These are phyloP conservation scores for Ogataea degrootiae DNA, from an alignment of 805 yeast genomes.

Conservation along the genomic window DNA sequence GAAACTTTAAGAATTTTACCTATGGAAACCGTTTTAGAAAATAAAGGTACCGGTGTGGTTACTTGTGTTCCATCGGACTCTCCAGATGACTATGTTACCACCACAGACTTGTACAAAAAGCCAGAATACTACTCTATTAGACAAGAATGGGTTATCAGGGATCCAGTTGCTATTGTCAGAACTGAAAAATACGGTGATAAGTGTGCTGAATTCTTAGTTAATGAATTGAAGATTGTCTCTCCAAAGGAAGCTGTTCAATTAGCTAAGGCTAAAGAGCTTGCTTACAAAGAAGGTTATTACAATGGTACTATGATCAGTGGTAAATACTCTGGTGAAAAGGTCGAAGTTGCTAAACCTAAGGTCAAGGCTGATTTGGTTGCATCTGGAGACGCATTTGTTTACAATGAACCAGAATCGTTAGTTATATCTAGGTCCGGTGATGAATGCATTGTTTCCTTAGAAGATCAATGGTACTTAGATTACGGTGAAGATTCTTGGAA, in stretches of 20 bases:
- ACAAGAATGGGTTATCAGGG: constrained; percentile 78
- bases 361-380: constrained; percentile 78
- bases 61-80: constrained; percentile 99
- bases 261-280: constrained; percentile 88
- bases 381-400: constrained; percentile 75
- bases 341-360: constrained; percentile 85
- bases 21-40: constrained; percentile 93
- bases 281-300: constrained; percentile 96
- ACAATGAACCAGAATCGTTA: constrained; percentile 88
- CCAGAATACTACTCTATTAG: constrained; percentile 86
- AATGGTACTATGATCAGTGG: constrained; percentile 81
- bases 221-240: constrained; percentile 85
- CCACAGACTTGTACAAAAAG: constrained; percentile 77
- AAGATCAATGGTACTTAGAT: constrained; percentile 98
- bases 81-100: constrained; percentile 93
- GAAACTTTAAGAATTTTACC: constrained; percentile 80
- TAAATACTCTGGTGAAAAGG: constrained; percentile 80
- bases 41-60: constrained; percentile 98
- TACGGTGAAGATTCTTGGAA: constrained; percentile 96
- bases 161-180: constrained; percentile 65
- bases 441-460: constrained; percentile 91
- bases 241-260: constrained; percentile 87
- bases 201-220: constrained; percentile 79
- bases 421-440: constrained; percentile 96
- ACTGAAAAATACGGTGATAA: constrained; percentile 86